Percentiles rank a stretch among this genome's conserved stretches.
phyloP scores from a whole-genome alignment of 495 filamentous ascomycete genomes.

The Penicillium ochrochloron region DNA sequence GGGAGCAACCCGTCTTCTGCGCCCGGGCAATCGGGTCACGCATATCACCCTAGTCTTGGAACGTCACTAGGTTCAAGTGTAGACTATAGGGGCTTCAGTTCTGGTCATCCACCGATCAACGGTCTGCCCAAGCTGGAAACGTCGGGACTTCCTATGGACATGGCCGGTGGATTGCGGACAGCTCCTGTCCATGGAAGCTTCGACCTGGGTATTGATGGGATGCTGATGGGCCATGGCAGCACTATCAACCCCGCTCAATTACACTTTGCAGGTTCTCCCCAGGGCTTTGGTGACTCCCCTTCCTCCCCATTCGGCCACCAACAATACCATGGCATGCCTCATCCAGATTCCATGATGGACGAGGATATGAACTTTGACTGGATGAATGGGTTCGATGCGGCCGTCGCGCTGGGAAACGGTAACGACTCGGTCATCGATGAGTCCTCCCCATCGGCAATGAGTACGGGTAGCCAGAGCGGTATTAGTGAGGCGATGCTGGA shows the following conservation, averaged over 20 bases:
- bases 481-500: constrained; percentile 94
- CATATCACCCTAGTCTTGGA: constrained; percentile 68
- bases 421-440: constrained; percentile 85
- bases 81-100: constrained; percentile 74
- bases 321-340: constrained; percentile 59
- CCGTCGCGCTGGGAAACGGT: constrained; percentile 68
- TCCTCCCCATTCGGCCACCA: constrained; percentile 74
- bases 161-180: constrained; percentile 71
- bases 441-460: constrained; percentile 93
- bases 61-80: constrained; percentile 67
- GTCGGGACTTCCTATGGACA: constrained; percentile 65
- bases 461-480: constrained; percentile 87
- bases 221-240: constrained; percentile 71
- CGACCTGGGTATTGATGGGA: constrained; percentile 73
- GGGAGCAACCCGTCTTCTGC: constrained; percentile 62
- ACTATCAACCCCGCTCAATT: constrained; percentile 97
- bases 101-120: constrained; percentile 57
- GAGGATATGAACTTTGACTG: constrained; percentile 84
- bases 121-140: constrained; percentile 86
- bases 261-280: constrained; percentile 86
- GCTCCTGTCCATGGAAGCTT: constrained; percentile 76
- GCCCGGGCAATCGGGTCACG: constrained; percentile 49
- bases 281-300: constrained; percentile 66
- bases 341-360: constrained; percentile 58
- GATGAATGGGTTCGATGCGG: constrained; percentile 81